Evolutionary conservation across 352 stramenopile species (phyloP).

Genomic region (Aphanomyces stellatus): DNA sequence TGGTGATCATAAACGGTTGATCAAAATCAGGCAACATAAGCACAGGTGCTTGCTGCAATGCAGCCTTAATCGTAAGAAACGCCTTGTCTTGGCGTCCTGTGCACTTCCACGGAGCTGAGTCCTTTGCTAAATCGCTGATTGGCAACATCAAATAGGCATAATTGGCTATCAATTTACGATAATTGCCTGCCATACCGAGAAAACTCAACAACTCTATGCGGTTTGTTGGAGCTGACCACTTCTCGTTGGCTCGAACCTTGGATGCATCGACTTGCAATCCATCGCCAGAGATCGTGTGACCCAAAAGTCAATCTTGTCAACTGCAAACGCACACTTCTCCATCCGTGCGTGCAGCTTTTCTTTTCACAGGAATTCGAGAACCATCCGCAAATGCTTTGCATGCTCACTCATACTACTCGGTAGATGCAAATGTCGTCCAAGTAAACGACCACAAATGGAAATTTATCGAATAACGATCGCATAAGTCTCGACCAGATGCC

Average conservation of each 20-base stretch:
- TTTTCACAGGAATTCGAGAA: neutral
- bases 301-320: slow-evolving; percentile 11
- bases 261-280: neutral
- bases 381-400: neutral
- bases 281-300: slow-evolving; percentile 16
- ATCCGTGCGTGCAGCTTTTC: slow-evolving; percentile 10
- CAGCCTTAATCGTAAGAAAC: slow-evolving; percentile 10
- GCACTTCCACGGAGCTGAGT: neutral
- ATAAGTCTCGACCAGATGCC: slow-evolving; percentile 7
- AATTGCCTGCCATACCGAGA: slow-evolving; percentile 23
- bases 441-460: slow-evolving; percentile 3
- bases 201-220: slow-evolving; percentile 21
- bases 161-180: slow-evolving; percentile 21
- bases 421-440: slow-evolving; percentile 16
- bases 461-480: neutral
- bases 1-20: neutral
- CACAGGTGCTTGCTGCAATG: slow-evolving; percentile 19
- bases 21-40: neutral
- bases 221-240: slow-evolving; percentile 12
- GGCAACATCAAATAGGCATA: slow-evolving; percentile 13
- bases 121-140: slow-evolving; percentile 11
- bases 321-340: slow-evolving; percentile 11
- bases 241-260: slow-evolving; percentile 14
- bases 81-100: neutral
- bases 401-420: slow-evolving; percentile 6